Evolutionary conservation across 192 early-diverging fungal species (phyloP), one percentile per base, ranked within the genome.

Genomic region (Coemansia sp.): DNA sequence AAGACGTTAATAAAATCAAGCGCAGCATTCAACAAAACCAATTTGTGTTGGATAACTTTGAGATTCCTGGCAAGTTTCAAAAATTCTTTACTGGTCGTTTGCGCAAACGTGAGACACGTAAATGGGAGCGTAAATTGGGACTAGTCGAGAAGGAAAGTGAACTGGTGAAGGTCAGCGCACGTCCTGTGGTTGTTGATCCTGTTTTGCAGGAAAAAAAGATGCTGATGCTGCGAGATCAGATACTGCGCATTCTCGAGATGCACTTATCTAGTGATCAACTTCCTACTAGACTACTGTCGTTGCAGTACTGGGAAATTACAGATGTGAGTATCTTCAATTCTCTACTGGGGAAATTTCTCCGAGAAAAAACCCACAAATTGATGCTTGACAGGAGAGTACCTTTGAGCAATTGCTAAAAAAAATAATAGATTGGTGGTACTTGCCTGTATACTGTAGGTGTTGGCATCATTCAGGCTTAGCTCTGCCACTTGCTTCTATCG

Each of bases 261-360:
- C 72, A 80, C 34, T 19, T 80, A 62, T 49, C 78, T 9, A 54
- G 62, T 10, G 65, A 22, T 2, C 53, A 61, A 28, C 54, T 80
- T 60, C 78, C 78, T 1, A 73, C 70, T 9, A 64, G 62, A 31
- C 78, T 71, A 58, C 62, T 80, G 41, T 80, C 78, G 27, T 31
- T 74, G 65, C 78, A 74, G 65, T 67, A 74, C 56, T 80, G 78
- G 78, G 72, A 80, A 32, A 69, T 80, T 21, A 71, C 69, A 5
- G 73, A 80, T 68, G 78, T 67, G 59, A 59, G 71, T 59, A 31
- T 48, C 38, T 44, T 16, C 38, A 16, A 44, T 44, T 10, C 38
- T 44, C 12, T 44, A 1, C 38, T 44, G 0, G 14, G 14, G 12
- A 2, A 44, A 16, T 16, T 16, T 44, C 38, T 14, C 8, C 12